Evolutionary conservation across 2,329 filamentous ascomycete genomes (phyloP).

Genomic region (Fusarium nurragi): DNA sequence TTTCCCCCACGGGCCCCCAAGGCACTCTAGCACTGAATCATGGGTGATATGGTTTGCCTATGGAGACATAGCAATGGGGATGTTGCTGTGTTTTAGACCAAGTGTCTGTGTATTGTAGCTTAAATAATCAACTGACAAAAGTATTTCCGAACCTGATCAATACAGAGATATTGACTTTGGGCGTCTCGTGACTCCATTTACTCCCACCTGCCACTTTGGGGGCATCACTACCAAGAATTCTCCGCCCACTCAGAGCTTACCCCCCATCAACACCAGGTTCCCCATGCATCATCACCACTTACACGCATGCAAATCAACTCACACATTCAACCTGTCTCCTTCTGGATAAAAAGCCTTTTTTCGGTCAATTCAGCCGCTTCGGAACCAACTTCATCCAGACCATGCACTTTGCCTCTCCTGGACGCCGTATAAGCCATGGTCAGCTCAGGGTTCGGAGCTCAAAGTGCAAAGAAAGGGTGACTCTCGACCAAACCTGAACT

Average conservation of each 20-base stretch:
- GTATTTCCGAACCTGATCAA: neutral
- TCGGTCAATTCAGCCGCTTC: neutral
- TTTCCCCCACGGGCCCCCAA: slow-evolving; percentile 29
- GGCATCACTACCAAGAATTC: slow-evolving; percentile 22
- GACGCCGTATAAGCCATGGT: slow-evolving; percentile 2
- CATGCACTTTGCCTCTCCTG: slow-evolving; percentile 32
- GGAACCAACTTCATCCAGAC: neutral
- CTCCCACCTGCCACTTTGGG: slow-evolving; percentile 37
- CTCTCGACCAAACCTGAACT: slow-evolving; percentile 7
- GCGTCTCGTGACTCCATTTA: slow-evolving; percentile 7
- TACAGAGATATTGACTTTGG: neutral
- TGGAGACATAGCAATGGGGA: neutral
- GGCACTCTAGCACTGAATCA: slow-evolving; percentile 11
- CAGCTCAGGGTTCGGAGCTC: slow-evolving; percentile 9
- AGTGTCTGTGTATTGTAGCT: neutral
- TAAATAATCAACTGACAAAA: neutral
- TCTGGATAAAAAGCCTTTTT: slow-evolving; percentile 1
- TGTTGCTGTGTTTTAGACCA: neutral
- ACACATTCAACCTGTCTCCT: slow-evolving; percentile 2
- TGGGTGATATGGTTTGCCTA: neutral
- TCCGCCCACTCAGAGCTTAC: slow-evolving; percentile 18
- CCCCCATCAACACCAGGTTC: slow-evolving; percentile 23
- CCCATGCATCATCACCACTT: slow-evolving; percentile 9
- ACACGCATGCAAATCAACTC: slow-evolving; percentile 9
- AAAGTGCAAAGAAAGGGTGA: neutral